phyloP scores from a whole-genome alignment of 805 yeast genomes.

The Blastobotrys peoriensis region DNA sequence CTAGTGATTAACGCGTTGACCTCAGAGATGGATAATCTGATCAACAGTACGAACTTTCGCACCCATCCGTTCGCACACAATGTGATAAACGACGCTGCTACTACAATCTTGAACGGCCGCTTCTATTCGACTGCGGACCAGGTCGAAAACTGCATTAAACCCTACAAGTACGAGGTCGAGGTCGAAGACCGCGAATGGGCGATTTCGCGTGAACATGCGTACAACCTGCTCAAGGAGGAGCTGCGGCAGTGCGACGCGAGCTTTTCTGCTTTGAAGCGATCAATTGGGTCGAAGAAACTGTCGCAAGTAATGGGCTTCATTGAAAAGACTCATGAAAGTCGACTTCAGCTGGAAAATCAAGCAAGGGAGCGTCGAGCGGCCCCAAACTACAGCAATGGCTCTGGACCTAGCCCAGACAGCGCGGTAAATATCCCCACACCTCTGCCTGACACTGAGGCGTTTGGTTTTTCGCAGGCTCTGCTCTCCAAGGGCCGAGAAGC shows the following conservation, averaged over 20 bases:
- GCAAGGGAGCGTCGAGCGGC: no score
- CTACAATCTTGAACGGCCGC: conserved; percentile 66
- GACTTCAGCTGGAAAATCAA: conserved; percentile 1
- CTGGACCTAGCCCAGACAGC: no score
- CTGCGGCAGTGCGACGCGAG: conserved; percentile 71
- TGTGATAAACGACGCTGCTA: conserved; percentile 80
- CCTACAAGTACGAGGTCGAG: conserved; percentile 95
- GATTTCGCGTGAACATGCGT: conserved; percentile 71
- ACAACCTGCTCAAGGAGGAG: conserved; percentile 72
- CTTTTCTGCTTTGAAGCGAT: conserved; percentile 50
- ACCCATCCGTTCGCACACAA: conserved; percentile 83
- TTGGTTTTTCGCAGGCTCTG: conserved; percentile 76
- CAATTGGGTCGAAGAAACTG: conserved; percentile 79
- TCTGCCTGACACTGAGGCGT: conserved; percentile 50
- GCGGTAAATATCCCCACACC: conserved; percentile 9
- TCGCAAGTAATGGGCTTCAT: conserved; percentile 72
- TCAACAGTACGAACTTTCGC: conserved; percentile 66
- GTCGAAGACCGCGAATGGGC: conserved; percentile 94
- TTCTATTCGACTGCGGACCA: conserved; percentile 94
- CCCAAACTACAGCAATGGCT: no score
- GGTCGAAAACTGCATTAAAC: conserved; percentile 96
- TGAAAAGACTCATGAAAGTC: conserved; percentile 24
- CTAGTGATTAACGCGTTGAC: conserved; percentile 74
- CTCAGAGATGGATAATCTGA: conserved; percentile 68
- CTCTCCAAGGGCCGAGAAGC: conserved; percentile 81